Evolutionary conservation across 2,329 filamentous ascomycete genomes (phyloP).

Genomic region (Dothideomycetes sp.): DNA sequence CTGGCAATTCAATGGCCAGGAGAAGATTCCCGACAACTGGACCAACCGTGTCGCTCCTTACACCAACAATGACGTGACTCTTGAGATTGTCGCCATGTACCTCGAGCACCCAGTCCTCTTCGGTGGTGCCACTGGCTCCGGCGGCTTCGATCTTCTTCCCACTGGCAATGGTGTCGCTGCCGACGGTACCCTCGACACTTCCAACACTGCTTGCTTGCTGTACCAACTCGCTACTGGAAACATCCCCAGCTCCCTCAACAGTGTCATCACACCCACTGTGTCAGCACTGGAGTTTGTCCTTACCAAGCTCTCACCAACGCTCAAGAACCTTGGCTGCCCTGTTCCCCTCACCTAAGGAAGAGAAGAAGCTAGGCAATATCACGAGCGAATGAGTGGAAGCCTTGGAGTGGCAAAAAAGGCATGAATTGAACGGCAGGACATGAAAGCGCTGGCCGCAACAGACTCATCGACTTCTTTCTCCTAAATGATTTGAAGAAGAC

Average conservation of each 20-base stretch:
- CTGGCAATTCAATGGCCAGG: conserved; percentile 26
- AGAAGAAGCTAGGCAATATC: too few species aligned
- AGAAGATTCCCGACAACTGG: conserved; percentile 33
- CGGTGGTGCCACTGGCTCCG: conserved; percentile 29
- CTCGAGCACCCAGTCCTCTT: conserved; percentile 31
- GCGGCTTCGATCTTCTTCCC: conserved; percentile 24
- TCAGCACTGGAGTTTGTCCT: conserved; percentile 21
- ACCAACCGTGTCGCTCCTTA: conserved; percentile 25
- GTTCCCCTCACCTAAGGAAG: conserved; percentile 15
- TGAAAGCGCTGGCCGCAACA: too few species aligned
- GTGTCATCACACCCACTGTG: conserved; percentile 25
- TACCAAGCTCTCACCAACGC: conserved; percentile 19
- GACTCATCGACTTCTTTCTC: too few species aligned
- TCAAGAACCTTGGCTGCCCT: conserved; percentile 27
- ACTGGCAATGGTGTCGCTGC: conserved; percentile 26
- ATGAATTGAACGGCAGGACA: too few species aligned
- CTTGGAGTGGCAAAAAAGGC: too few species aligned
- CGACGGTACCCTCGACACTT: conserved; percentile 25
- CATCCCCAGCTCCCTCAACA: conserved; percentile 27
- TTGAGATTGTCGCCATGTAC: conserved; percentile 31
- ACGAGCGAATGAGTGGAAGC: too few species aligned
- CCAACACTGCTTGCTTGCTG: conserved; percentile 28
- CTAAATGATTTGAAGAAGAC: too few species aligned
- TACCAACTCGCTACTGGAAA: conserved; percentile 30
- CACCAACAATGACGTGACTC: conserved; percentile 23